Conservation (phyloP, 1,284 basidiomycete species). For the Pascua guehoae region DNA sequence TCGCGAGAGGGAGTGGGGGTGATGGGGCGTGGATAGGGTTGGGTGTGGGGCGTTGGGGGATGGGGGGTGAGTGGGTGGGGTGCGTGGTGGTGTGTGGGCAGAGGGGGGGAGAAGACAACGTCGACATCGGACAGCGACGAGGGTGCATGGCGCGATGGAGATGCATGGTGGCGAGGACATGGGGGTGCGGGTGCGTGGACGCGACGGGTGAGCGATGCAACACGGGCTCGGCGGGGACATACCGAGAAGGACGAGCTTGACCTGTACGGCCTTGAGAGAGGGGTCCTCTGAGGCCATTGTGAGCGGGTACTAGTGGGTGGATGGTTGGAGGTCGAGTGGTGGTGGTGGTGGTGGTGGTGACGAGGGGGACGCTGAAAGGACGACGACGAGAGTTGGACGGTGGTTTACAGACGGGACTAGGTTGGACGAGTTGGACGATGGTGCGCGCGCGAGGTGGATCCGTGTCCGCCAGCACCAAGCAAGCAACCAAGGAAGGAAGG, state of each 20-base stretch:
- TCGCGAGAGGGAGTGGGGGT: neutral
- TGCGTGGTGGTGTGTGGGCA: neutral
- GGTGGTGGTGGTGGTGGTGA: too few relatives aligned
- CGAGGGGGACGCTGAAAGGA: too few relatives aligned
- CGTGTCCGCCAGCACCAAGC: too few relatives aligned
- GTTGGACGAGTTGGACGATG: too few relatives aligned
- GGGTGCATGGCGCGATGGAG: neutral
- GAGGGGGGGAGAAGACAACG: neutral
- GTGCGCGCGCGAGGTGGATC: too few relatives aligned
- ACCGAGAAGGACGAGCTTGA: conserved; percentile 84
- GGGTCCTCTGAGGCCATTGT: conserved; percentile 42
- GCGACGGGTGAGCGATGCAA: conserved; percentile 3
- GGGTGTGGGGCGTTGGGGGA: neutral
- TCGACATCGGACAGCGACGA: conserved; percentile 1
- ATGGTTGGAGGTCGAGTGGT: neutral
- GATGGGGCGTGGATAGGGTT: neutral
- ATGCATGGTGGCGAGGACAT: neutral
- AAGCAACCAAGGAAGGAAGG: too few relatives aligned
- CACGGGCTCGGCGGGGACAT: conserved; percentile 32
- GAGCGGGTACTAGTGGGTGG: conserved; percentile 1
- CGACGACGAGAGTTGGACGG: neutral
- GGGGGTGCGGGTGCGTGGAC: neutral
- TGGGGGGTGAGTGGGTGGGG: neutral
- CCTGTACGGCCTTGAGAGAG: conserved; percentile 77
- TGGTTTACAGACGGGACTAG: neutral